Percentiles rank a stretch among this genome's conserved stretches.
These are phyloP conservation scores for Salisapilia sapeloensis DNA, from an alignment of 352 stramenopile species.

Conservation along the genomic window DNA sequence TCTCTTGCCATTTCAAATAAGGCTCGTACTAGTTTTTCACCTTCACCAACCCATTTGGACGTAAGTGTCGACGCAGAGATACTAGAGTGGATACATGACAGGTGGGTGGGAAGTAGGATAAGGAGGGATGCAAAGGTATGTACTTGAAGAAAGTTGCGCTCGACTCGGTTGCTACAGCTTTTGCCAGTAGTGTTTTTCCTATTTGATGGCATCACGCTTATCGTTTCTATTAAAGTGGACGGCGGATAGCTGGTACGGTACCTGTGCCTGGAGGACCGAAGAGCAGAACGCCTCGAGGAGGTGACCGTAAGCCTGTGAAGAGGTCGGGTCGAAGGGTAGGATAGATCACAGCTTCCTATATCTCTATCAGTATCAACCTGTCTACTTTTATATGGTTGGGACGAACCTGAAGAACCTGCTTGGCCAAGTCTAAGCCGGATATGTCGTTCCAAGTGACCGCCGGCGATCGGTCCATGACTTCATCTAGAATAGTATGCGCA, in stretches of 20 bases:
- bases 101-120: no score
- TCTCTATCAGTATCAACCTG: no score
- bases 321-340: constrained; percentile 69
- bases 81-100: no score
- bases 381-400: neutral
- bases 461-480: constrained; percentile 66
- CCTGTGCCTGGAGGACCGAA: constrained; percentile 72
- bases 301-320: constrained; percentile 58
- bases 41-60: constrained; percentile 83
- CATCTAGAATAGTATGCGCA: constrained; percentile 64
- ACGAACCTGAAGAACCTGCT: constrained; percentile 76
- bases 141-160: constrained; percentile 78
- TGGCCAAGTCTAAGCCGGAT: constrained; percentile 60
- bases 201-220: neutral
- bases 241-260: constrained; percentile 6
- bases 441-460: constrained; percentile 74
- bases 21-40: constrained; percentile 89
- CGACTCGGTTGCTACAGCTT: constrained; percentile 66
- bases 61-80: constrained; percentile 81
- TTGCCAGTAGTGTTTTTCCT: constrained; percentile 74
- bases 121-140: neutral
- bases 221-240: neutral
- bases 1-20: constrained; percentile 86
- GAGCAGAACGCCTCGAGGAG: constrained; percentile 51
- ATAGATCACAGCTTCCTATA: constrained; percentile 75